Base-by-base conservation (phyloP, 495 filamentous ascomycete species). In the Trichoderma asperelloides region DNA sequence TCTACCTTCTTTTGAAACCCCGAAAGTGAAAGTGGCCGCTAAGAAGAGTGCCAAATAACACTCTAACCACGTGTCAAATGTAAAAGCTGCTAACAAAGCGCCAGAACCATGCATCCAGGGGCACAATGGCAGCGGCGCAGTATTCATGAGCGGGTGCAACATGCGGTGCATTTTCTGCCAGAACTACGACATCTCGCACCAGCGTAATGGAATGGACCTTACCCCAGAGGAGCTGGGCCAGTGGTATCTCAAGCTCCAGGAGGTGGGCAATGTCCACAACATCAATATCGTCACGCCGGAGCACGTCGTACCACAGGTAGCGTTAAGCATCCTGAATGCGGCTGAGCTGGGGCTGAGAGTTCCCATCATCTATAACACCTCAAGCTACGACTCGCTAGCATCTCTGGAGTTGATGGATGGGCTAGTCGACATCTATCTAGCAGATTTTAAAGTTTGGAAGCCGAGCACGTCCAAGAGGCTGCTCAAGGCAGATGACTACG, bases 271-370 rank as follows among this genome's bases (percentile, higher is more conserved):
- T 12, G 88, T 88, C 4, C 89, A 92, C 76, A 95, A 92, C 70
- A 91, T 93, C 79, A 92, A 95, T 72, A 82, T 91, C 9, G 82
- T 91, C 57, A 91, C 88, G 2, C 88, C 88, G 0, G 89, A 91
- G 73, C 89, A 91, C 72, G 88, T 93, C 33, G 90, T 92, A 0
- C 89, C 90, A 0, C 89, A 92, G 69, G 89, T 91, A 9, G 89
- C 83, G 6, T 77, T 92, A 11, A 85, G 83, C 4, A 90, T 92
- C 70, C 75, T 93, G 18, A 80, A 87, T 28, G 89, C 90, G 0
- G 75, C 81, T 15, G 86, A 89, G 9, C 78, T 87, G 51, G 90
- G 90, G 1, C 78, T 92, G 23, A 78, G 74, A 2, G 65, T 92
- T 21, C 90, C 91, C 4, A 87, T 92, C 67, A 78, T 93, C 41